Evolutionary conservation across 768 basidiomycete species (phyloP), one percentile per base, ranked within the genome.

Genomic region (Lactifluus piperatus): DNA sequence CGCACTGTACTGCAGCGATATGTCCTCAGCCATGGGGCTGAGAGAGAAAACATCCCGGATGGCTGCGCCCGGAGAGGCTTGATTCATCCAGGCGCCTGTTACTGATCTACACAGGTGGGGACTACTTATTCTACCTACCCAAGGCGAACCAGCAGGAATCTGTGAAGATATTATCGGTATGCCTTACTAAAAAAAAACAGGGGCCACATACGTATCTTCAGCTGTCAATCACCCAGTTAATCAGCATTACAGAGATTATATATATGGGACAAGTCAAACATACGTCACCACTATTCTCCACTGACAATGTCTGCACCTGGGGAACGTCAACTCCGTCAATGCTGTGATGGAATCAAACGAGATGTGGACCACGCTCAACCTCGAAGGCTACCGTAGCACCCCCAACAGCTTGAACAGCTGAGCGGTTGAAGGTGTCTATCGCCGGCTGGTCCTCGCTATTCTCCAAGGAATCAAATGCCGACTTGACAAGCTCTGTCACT

Each of bases 131-230:
- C 34, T 13, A 44, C 58, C 1, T 6, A 60, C 58, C 41, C 2
- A 60, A 27, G 16, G 58, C 55, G 41, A 60, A 60, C 53, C 58
- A 60, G 20, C 58, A 60, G 2, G 58, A 54, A n/a, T 36, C 58
- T 60, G 26, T 11, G 13, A 24, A 30, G 34, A 36, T 43, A 18
- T 29, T 39, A 7, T 48, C 16, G n/a, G 45, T 36, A 27, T 9
- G 26, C 7, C 1, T 6, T 14, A 22, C 14, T 18, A 54, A 30
- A 55, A 34, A 26, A 18, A n/a, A 16, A 4, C 18, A 47, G 16
- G 41, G 22, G 18, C 10, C 3, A 54, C 58, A 26, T 48, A 60
- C 58, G 41, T 60, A 55, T 60, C 22, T 27, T 51, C 30, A 60
- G 43, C 58, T 60, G 29, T 49, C 32, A 37, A 22, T 2, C 5